phyloP scores from a whole-genome alignment of 257 asterid species.

The Lantana camara region DNA sequence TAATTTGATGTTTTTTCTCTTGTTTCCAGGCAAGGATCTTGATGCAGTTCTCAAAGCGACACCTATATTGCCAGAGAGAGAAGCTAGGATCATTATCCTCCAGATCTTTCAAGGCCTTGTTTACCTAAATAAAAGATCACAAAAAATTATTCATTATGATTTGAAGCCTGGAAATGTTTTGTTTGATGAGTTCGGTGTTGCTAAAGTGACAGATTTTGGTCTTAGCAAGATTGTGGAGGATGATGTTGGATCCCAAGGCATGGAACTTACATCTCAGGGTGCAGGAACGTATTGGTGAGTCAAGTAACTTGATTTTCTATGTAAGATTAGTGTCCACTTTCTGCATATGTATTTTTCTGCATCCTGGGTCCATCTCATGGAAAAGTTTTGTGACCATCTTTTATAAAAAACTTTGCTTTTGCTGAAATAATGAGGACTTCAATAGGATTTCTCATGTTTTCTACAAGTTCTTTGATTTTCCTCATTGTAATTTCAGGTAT shows the following conservation, averaged over 20 bases:
- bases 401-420: not conserved
- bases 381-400: not conserved
- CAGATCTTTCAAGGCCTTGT: constrained; percentile 97
- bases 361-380: not conserved
- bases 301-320: not conserved
- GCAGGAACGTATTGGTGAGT: constrained; percentile 99
- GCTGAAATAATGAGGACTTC: not conserved
- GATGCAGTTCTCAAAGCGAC: constrained; percentile 94
- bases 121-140: constrained; percentile 88
- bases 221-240: constrained; percentile 99
- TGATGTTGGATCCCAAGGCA: constrained; percentile 97
- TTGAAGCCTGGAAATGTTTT: constrained; percentile 98
- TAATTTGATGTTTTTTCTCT: constrained; percentile 8
- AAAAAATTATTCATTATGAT: constrained; percentile 94
- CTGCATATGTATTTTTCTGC: not conserved
- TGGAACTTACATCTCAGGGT: constrained; percentile 99
- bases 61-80: constrained; percentile 85
- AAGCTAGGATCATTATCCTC: constrained; percentile 82
- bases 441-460: constrained; percentile 2
- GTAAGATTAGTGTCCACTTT: not conserved
- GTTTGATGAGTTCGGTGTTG: constrained; percentile 84
- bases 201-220: constrained; percentile 98
- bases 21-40: constrained; percentile 85
- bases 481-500: constrained; percentile 59
- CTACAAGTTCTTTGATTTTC: constrained; percentile 15